Conservation (phyloP, 805 yeast genomes). For the Suhomyces xylopsoci region DNA sequence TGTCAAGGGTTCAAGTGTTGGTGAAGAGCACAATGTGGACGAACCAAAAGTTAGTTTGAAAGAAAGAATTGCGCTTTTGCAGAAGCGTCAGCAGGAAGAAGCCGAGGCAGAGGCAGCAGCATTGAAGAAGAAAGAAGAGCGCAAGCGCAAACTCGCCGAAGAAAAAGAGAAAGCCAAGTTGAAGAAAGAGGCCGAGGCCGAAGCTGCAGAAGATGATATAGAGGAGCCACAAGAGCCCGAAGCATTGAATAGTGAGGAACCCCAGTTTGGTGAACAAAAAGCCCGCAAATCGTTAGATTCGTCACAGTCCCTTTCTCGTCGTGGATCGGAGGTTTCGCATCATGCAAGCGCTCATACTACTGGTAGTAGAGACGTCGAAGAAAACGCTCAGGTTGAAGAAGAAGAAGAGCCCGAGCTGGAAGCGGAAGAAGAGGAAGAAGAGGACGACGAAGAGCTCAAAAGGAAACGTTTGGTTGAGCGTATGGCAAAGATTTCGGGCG, state of each 20-base stretch:
- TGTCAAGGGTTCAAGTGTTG: conserved; percentile 22
- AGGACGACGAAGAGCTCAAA: conserved; percentile 72
- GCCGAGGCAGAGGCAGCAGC: conserved; percentile 68
- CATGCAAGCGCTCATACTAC: conserved; percentile 1
- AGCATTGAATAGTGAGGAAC: background rate
- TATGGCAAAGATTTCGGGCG: conserved; percentile 95
- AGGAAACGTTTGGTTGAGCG: conserved; percentile 80
- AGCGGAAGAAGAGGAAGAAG: conserved; percentile 52
- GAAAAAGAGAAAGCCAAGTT: conserved; percentile 24
- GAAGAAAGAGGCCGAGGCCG: conserved; percentile 15
- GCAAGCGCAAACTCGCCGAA: conserved; percentile 42
- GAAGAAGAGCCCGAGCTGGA: conserved; percentile 10
- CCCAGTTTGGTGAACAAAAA: background rate
- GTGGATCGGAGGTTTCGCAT: background rate
- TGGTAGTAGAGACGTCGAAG: conserved; percentile 5
- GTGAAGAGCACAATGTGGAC: conserved; percentile 42
- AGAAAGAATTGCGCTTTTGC: conserved; percentile 82
- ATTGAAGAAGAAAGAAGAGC: conserved; percentile 48
- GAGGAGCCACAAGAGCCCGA: background rate
- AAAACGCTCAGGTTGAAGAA: conserved; percentile 13
- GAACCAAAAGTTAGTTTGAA: conserved; percentile 78
- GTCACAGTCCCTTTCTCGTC: background rate
- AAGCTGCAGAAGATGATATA: conserved; percentile 4
- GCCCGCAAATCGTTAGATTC: conserved; percentile 5
- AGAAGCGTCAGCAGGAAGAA: conserved; percentile 77